Base-by-base conservation (phyloP, 2,329 filamentous ascomycete genomes). In the Emmonsiellopsis sp. region DNA sequence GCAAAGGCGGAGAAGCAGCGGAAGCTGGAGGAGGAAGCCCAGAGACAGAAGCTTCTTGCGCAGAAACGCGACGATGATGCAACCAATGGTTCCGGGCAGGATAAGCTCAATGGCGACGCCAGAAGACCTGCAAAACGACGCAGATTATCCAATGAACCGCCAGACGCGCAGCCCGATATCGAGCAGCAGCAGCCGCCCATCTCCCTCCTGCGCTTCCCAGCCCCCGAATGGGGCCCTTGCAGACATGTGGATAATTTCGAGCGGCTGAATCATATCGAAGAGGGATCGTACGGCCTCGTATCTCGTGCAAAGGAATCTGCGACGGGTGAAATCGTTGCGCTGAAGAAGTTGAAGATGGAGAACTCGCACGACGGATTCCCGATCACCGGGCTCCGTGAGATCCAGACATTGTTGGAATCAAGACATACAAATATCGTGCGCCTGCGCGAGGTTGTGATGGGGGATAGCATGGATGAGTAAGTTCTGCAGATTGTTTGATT, bases 221-320 rank as follows among this genome's bases (percentile, higher is more conserved):
- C 77, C 11, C 79, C 80, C 8, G 70, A 75, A 60, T 95, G 90
- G 83, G 79, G 81, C 54, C 77, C 81, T 2, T 87, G 86, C 65
- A 79, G 87, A 56, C 87, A 87, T 66, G 86, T 95, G 30, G 86
- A 92, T 65, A 85, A 89, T 65, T 98, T 91, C 72, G 88, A 96
- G 64, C 87, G 88, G 61, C 77, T 98, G 54, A 98, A 98, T 70
- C 87, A 93, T 67, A 98, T 98, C 63, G 93, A 97, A 70, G 93
- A 98, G 74, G 93, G 93, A 37, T 90, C 90, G 7, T 98, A 98
- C 70, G 93, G 93, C 45, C 92, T 85, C 81, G 93, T 98, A 4
- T 91, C 91, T 52, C 80, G 93, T 54, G 93, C 90, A 10, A 84
- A 79, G 57, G 86, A 94, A 62, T 76, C 79, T 34, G 73, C 76